Conservation (phyloP, 495 filamentous ascomycete species). For the Polyplosphaeria fusca region DNA sequence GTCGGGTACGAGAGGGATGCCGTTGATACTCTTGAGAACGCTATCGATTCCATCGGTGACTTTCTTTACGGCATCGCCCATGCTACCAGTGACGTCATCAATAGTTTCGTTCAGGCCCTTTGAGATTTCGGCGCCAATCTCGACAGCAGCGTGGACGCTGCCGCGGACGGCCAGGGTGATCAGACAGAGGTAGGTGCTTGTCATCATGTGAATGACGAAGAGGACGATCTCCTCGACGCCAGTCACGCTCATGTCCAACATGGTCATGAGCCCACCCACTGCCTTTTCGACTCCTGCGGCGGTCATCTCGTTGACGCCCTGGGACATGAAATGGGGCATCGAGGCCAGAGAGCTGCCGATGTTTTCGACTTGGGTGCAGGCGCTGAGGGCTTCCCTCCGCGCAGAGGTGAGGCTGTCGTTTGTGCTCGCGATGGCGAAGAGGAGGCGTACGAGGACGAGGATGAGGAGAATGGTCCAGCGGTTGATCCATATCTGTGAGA, state of each 20-base stretch:
- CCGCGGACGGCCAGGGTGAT: conserved; percentile 76
- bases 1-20: conserved; percentile 38
- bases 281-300: conserved; percentile 72
- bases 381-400: conserved; percentile 73
- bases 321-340: conserved; percentile 89
- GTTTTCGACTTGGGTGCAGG: conserved; percentile 88
- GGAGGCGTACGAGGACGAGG: conserved; percentile 73
- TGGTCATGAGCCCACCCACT: conserved; percentile 69
- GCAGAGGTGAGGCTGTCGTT: conserved; percentile 71
- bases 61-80: conserved; percentile 52
- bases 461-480: conserved; percentile 89
- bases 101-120: conserved; percentile 72
- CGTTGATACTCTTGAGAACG: conserved; percentile 50
- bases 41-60: conserved; percentile 63
- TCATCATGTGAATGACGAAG: conserved; percentile 86
- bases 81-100: conserved; percentile 58
- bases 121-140: conserved; percentile 66
- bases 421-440: conserved; percentile 69
- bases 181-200: conserved; percentile 82
- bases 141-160: conserved; percentile 65
- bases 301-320: conserved; percentile 82
- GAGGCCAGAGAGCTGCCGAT: conserved; percentile 95
- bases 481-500: conserved; percentile 97
- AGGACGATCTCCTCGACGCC: conserved; percentile 82
- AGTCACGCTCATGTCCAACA: conserved; percentile 73